Percentiles rank a stretch among this genome's conserved stretches.
Evolutionary conservation across 2,329 filamentous ascomycete genomes (phyloP).

Genomic region (Triangularia verruculosa): DNA sequence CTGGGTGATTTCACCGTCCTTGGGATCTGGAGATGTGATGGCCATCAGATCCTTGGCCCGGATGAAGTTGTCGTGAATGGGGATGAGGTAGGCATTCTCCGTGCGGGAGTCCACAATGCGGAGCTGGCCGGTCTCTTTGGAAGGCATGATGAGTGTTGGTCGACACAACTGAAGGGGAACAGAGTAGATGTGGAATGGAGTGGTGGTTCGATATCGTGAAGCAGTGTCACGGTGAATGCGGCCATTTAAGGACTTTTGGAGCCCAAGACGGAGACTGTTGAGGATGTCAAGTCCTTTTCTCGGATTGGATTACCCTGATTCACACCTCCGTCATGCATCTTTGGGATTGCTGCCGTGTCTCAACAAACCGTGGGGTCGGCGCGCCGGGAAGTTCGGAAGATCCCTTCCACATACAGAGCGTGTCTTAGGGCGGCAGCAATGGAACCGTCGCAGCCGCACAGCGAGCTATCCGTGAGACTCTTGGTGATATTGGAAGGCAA

Average conservation of each 20-base stretch:
- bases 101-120: conserved; percentile 7
- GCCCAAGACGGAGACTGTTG: neutral
- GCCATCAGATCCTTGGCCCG: conserved; percentile 1
- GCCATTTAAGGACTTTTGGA: neutral
- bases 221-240: neutral
- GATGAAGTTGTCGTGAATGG: conserved; percentile 4
- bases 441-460: neutral
- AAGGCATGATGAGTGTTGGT: neutral
- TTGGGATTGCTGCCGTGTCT: neutral
- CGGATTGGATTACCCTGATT: neutral
- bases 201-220: neutral
- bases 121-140: neutral
- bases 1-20: neutral
- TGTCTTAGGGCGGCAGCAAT: neutral
- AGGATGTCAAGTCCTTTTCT: neutral
- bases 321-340: neutral
- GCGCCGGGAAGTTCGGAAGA: neutral
- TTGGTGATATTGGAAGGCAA: neutral
- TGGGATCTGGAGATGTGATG: neutral
- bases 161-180: neutral
- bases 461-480: neutral
- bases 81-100: neutral
- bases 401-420: neutral
- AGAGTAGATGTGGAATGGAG: neutral
- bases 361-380: neutral